These are phyloP conservation scores for Oropetium thomaeum DNA, from an alignment of 176 grass and related monocot species.

Conservation along the genomic window DNA sequence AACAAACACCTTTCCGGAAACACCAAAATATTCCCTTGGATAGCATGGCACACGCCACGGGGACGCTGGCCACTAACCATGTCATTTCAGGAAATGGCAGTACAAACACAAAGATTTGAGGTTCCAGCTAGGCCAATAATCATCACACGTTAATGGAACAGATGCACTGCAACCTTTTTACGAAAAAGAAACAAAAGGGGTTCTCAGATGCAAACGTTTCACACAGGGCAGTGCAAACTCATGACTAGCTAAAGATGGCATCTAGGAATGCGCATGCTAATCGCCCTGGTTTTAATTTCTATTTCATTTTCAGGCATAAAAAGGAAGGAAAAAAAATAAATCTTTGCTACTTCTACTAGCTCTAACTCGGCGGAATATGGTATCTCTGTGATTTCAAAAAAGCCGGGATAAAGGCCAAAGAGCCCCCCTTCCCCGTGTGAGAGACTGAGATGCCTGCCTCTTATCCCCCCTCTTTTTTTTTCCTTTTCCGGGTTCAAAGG, in stretches of 20 bases:
- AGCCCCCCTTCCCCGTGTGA: not conserved
- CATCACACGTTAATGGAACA: conserved; percentile 16
- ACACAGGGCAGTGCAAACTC: not conserved
- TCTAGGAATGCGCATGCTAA: not conserved
- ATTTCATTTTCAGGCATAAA: not conserved
- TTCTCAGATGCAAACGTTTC: not conserved
- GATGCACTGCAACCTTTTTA: conserved; percentile 18
- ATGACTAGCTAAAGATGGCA: conserved; percentile 12
- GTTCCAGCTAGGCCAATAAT: conserved; percentile 36
- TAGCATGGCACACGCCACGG: conserved; percentile 13
- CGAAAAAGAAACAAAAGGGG: conserved; percentile 15
- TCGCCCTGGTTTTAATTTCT: not conserved
- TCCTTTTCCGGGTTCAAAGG: conserved; percentile 26
- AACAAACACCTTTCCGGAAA: not conserved
- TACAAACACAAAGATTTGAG: conserved; percentile 6
- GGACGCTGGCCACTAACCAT: not conserved
- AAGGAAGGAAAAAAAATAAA: no score
- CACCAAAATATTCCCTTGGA: conserved; percentile 13
- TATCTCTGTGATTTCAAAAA: conserved; percentile 44
- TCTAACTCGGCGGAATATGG: conserved; percentile 27
- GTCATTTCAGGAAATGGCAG: conserved; percentile 27
- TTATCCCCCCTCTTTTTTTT: conserved; percentile 26
- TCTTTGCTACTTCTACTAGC: no score
- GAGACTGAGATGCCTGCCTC: conserved; percentile 53
- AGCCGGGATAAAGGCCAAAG: conserved; percentile 35